These are phyloP conservation scores for Syzygium oleosum DNA, from an alignment of 345 rosid species.

Conservation along the genomic window DNA sequence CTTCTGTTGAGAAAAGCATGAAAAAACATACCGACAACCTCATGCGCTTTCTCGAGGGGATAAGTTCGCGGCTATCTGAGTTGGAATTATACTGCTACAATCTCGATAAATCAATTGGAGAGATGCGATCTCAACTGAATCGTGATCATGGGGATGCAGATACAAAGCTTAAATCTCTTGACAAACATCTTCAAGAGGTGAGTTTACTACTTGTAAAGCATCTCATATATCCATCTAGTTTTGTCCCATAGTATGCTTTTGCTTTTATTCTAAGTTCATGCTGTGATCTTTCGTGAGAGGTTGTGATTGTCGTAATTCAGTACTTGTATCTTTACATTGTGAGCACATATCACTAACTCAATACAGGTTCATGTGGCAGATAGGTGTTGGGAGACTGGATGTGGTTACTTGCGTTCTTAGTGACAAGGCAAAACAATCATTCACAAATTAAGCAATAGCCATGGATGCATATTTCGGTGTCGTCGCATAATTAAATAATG, in stretches of 20 bases:
- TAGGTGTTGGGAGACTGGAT: neutral
- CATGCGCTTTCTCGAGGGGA: conserved; percentile 94
- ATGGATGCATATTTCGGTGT: neutral
- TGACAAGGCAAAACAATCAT: neutral
- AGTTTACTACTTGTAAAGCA: neutral
- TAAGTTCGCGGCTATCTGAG: conserved; percentile 93
- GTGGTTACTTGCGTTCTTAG: neutral
- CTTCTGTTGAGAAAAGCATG: conserved; percentile 65
- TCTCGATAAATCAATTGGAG: conserved; percentile 92
- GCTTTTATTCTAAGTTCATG: neutral
- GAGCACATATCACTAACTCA: neutral
- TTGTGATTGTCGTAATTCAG: neutral
- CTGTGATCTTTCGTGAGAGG: neutral
- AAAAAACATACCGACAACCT: conserved; percentile 67
- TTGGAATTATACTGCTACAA: conserved; percentile 86
- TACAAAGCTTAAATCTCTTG: conserved; percentile 74
- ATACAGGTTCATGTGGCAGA: neutral
- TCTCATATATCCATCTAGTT: neutral
- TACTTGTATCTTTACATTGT: neutral
- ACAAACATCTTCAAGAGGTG: conserved; percentile 97
- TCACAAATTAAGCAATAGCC: neutral
- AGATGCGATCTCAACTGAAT: conserved; percentile 70
- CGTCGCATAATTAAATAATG: neutral
- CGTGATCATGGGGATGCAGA: conserved; percentile 73
- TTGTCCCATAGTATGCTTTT: neutral